phyloP scores from a whole-genome alignment of 257 asterid species.

The Nicotiana noctiflora region DNA sequence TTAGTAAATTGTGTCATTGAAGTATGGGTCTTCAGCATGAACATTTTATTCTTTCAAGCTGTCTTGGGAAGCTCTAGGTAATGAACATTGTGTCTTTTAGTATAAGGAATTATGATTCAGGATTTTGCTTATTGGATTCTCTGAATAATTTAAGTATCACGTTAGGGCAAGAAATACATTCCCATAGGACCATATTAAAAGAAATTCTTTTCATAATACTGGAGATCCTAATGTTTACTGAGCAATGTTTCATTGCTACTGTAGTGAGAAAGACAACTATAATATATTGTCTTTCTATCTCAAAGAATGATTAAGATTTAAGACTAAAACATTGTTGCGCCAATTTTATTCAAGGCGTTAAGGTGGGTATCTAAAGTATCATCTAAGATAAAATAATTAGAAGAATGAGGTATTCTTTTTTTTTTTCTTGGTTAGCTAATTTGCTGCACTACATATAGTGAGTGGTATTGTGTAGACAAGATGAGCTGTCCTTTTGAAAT shows the following conservation, averaged over 20 bases:
- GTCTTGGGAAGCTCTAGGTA: not conserved
- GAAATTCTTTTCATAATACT: not conserved
- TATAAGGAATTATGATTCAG: no score
- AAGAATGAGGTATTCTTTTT: not conserved
- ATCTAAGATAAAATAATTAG: no score
- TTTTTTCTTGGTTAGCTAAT: not conserved
- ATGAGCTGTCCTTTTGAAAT: conserved; percentile 1
- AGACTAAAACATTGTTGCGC: not conserved
- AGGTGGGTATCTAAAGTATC: not conserved
- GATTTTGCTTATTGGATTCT: no score
- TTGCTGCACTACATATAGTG: not conserved
- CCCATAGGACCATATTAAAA: not conserved
- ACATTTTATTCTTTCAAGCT: not conserved
- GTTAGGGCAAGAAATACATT: not conserved
- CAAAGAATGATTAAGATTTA: not conserved
- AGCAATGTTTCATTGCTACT: no score
- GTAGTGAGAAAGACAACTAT: no score
- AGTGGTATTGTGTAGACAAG: not conserved
- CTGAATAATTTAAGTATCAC: no score
- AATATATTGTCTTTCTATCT: no score
- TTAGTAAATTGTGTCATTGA: no score
- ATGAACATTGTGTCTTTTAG: not conserved
- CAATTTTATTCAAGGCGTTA: not conserved
- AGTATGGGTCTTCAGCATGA: not conserved
- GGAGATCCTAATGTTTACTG: no score